A percentile compares a stretch with the other conserved stretches of the same genome.
These are phyloP conservation scores for Suaeda aralocaspica DNA, from an alignment of 148 eudicot genomes.

Conservation along the genomic window DNA sequence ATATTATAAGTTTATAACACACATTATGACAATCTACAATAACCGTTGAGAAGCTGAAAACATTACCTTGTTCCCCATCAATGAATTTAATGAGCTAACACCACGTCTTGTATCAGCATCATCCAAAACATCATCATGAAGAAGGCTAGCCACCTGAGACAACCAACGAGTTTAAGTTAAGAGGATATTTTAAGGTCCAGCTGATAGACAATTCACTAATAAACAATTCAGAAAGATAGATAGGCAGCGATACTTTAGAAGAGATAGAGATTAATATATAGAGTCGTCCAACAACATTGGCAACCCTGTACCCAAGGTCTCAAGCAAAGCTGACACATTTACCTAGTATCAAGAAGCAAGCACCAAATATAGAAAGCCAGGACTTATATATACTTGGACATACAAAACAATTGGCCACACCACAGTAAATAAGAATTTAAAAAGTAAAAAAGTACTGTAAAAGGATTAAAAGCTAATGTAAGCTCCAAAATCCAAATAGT, in stretches of 20 bases:
- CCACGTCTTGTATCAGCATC: conserved; percentile 98
- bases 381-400: too few species aligned
- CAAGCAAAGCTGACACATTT: too few species aligned
- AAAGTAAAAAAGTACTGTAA: too few species aligned
- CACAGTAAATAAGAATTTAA: too few species aligned
- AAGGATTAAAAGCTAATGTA: too few species aligned
- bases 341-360: too few species aligned
- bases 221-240: background rate
- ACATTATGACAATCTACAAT: background rate
- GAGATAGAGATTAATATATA: background rate
- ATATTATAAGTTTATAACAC: too few species aligned
- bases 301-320: too few species aligned
- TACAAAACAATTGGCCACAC: too few species aligned
- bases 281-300: too few species aligned
- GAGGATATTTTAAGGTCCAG: background rate
- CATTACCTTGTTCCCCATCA: conserved; percentile 77
- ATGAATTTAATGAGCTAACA: conserved; percentile 63
- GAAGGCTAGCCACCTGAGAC: conserved; percentile 93
- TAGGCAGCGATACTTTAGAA: background rate
- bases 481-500: too few species aligned
- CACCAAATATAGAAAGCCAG: too few species aligned
- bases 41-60: conserved; percentile 7
- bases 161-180: conserved; percentile 4
- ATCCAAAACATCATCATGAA: conserved; percentile 97
- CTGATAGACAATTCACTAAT: background rate